Base-by-base conservation (phyloP, 2,329 filamentous ascomycete species). In the Fusarium illudens region DNA sequence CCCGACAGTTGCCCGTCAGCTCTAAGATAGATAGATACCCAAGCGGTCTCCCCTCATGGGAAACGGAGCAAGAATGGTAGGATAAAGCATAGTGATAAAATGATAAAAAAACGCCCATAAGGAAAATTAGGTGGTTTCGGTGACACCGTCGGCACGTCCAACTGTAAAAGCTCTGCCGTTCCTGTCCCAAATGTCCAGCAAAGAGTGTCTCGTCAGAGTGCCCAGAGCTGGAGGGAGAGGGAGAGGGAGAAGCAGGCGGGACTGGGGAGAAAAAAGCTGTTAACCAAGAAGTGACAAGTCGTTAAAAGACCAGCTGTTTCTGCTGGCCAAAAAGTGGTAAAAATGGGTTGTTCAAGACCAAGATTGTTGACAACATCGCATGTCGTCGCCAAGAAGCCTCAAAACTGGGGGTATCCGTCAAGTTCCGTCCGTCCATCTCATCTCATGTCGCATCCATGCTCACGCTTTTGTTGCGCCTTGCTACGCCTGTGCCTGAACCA, bases 381-480 rank as follows among this genome's bases (percentile, higher is more conserved):
- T 58, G 46, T 61, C 64, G 67, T 64, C 67, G 56, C 65, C 52
- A 61, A 50, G 57, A 55, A 58, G 56, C 44, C 57, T 58, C 44
- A 57, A 63, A 61, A 68, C 37, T 32, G 54, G 64, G 65, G 71
- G 67, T 64, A 72, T 73, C 67, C 61, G 39, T 73, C 62, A 68
- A 71, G 36, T 62, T 70, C 66, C 62, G 52, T 67, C 57, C 61
- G 57, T 61, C 62, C 62, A 60, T 70, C 70, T 69, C 70, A 60
- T 64, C 55, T 65, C 66, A 50, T 72, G 51, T 71, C 59, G 60
- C 64, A 54, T 68, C 62, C 56, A 67, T 71, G 60, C 66, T 64
- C 66, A 67, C 59, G 58, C 55, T 37, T 49, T 62, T 51, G 60
- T 58, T 67, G 56, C 55, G 59, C 66, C 55, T 46, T 62, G 39